Evolutionary conservation across 1,284 basidiomycete genomes (phyloP), one percentile per base, ranked within the genome.

Genomic region (Tilletiopsis washingtonensis): DNA sequence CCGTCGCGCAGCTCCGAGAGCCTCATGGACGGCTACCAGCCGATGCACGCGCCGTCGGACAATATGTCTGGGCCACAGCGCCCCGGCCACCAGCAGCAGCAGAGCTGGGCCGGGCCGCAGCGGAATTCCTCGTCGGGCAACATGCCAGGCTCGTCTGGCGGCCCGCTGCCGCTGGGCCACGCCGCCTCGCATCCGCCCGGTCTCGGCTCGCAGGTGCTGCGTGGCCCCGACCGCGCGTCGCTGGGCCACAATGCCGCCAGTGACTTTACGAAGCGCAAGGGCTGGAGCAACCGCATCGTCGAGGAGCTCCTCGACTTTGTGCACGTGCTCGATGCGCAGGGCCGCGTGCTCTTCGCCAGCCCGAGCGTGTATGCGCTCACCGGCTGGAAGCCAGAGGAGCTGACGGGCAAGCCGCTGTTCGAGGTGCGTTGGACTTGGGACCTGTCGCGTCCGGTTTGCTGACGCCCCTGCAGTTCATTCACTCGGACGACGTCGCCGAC

Each of bases 221-320:
- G 56, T 34, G 61, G 61, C 32, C 53, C 55, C 45, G 61, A 63
- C 42, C 49, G 55, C 14, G 57, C 56, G 40, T 56, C 62, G 7
- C 57, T 53, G 12, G 60, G 62, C 27, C 53, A 51, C 15, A 55
- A 54, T 2, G 59, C 64, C 2, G 60, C 61, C 26, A 59, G 59
- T 41, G 66, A 67, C 40, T 67, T 68, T 37, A 68, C 66, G 34
- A 64, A 62, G 42, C 55, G 66, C 23, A 68, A 68, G 41, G 66
- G 66, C 17, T 68, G 66, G 66, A 54, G 61, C 11, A 58, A 47
- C 3, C 57, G 66, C 26, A 57, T 68, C 23, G 60, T 68, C 4
- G 66, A 68, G 38, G 66, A 68, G 43, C 49, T 68, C 41, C 54
- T 66, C 37, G 66, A 68, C 49, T 67, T 68, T 49, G 59, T 64